Base-by-base conservation (phyloP, 805 yeast genomes). In the Candida patagonica region DNA sequence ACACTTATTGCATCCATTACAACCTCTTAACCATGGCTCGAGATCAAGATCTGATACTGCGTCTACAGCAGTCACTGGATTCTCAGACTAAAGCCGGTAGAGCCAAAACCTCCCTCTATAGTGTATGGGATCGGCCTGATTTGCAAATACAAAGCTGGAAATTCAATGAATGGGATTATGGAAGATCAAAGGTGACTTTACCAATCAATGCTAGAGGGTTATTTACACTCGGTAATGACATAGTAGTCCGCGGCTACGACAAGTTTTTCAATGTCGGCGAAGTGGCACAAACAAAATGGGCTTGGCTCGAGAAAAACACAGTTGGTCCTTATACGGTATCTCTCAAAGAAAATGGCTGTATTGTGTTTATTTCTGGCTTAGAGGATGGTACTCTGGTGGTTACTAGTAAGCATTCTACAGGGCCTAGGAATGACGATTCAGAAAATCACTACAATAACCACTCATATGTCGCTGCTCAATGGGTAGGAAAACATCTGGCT, bases 261-360 rank as follows among this genome's bases (percentile, higher is more conserved):
- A 92, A 92, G 61, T 92, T 92, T 60, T 92, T 86, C 71, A 89
- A 83, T 54, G 65, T 86, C 3, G 73, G 68, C 45, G 98, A 92
- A 56, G 67, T 71, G 1, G 47, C 61, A 0, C 46, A 47, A 5
- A 80, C 94, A 0, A 70, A 65, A 43, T 67, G 76, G 66, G 61
- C 59, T 0, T 52, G 56, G 49, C 54, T 87, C 4, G 49, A 53
- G n/a, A 35, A 48, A 1, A 50, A 65, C 24, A 79, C 92, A 0
- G 24, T 30, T 4, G 96, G 95, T 0, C 96, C 96, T 0, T 92
- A 80, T 57, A 73, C 71, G 15, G 73, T 87, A 2, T 78, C 96
- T 0, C 66, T 80, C 26, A 92, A 92, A 56, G 94, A 94, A 42
- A 92, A 92, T 55, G 99, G 99, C 0, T 92, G 96, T 53, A 87